Conservation (phyloP, 179 eudicot genomes). For the Beta macrorhiza region DNA sequence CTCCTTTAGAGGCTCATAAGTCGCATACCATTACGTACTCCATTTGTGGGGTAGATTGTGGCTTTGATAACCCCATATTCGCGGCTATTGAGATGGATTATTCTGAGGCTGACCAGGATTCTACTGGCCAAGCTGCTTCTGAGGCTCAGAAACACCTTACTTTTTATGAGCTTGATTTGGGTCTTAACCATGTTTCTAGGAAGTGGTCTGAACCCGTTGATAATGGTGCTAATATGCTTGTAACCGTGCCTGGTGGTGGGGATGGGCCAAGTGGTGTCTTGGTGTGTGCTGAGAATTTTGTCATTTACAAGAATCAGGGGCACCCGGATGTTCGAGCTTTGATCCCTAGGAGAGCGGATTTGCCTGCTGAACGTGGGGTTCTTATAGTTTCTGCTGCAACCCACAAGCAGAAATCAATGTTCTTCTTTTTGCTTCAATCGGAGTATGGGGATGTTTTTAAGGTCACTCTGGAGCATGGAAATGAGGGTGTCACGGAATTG, state of each 20-base stretch:
- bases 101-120: constrained; percentile 86
- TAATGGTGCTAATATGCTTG: constrained; percentile 95
- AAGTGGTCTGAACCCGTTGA: constrained; percentile 94
- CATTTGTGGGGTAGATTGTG: constrained; percentile 91
- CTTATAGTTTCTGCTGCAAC: constrained; percentile 84
- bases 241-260: constrained; percentile 93
- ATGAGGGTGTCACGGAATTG: constrained; percentile 72
- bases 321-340: constrained; percentile 89
- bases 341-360: constrained; percentile 86
- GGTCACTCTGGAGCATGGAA: constrained; percentile 80
- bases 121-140: constrained; percentile 72
- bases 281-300: constrained; percentile 96
- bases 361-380: constrained; percentile 92
- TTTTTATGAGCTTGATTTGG: constrained; percentile 92
- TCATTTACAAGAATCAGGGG: constrained; percentile 92
- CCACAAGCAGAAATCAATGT: constrained; percentile 85
- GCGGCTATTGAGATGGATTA: constrained; percentile 97
- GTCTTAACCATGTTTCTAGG: constrained; percentile 94
- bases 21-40: constrained; percentile 72
- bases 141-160: constrained; percentile 93
- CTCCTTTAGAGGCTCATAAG: constrained; percentile 93
- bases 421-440: constrained; percentile 86
- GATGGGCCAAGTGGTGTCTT: constrained; percentile 98
- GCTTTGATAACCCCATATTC: constrained; percentile 91
- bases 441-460: constrained; percentile 96